phyloP scores from a whole-genome alignment of 805 yeast species.

The Naumovozyma castellii region DNA sequence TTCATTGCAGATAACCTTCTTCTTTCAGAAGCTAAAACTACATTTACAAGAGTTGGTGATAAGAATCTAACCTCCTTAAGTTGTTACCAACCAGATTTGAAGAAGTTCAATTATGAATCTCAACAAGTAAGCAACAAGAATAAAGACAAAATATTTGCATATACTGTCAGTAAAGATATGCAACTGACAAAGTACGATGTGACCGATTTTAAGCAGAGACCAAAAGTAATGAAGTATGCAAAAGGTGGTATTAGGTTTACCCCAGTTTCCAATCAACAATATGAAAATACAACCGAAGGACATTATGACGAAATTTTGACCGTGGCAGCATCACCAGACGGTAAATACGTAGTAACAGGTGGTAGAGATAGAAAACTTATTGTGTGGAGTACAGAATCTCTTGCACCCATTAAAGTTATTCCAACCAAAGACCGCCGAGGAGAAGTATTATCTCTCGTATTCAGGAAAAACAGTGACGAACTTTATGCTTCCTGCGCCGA shows the following conservation, averaged over 20 bases:
- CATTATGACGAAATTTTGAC: conserved; percentile 70
- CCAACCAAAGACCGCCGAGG: conserved; percentile 68
- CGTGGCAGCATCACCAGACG: conserved; percentile 80
- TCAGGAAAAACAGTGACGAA: conserved; percentile 75
- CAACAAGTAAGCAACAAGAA: conserved; percentile 37
- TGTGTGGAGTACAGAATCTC: conserved; percentile 76
- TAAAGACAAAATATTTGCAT: conserved; percentile 48
- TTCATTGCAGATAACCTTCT: conserved; percentile 46
- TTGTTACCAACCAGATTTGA: conserved; percentile 31
- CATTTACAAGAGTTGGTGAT: conserved; percentile 50
- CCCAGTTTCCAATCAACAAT: conserved; percentile 28
- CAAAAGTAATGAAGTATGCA: conserved; percentile 52
- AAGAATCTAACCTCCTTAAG: conserved; percentile 41
- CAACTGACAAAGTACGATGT: conserved; percentile 76
- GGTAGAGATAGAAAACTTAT: conserved; percentile 74
- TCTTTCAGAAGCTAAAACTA: conserved; percentile 33
- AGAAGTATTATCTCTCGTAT: conserved; percentile 59
- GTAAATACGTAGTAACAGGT: conserved; percentile 83
- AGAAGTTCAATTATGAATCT: conserved; percentile 18
- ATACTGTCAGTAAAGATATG: conserved; percentile 74
- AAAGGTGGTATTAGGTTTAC: conserved; percentile 49
- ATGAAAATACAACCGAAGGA: conserved; percentile 51
- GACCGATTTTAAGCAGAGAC: conserved; percentile 44
- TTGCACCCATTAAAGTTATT: conserved; percentile 67
- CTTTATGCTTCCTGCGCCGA: conserved; percentile 90